phyloP scores from a whole-genome alignment of 2,329 filamentous ascomycete genomes.

The Pseudogymnoascus destructans region DNA sequence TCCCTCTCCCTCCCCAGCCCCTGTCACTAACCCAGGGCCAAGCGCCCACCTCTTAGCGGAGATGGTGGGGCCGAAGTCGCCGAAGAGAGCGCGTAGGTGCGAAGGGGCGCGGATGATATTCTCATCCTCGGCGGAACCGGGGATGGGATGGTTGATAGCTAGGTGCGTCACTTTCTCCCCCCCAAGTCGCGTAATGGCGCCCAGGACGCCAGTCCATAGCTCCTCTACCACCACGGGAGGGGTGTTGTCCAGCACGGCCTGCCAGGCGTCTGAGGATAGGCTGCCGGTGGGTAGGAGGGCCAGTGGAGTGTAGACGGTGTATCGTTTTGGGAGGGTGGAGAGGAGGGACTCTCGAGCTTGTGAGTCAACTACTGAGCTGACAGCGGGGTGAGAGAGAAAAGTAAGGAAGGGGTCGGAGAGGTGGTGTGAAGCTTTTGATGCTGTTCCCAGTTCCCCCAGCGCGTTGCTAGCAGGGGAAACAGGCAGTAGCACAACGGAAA shows the following conservation, averaged over 20 bases:
- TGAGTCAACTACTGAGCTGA: not conserved
- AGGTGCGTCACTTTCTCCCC: slow-evolving; percentile 41
- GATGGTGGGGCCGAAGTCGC: slow-evolving; percentile 53
- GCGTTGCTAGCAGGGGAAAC: not conserved
- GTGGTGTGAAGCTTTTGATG: not conserved
- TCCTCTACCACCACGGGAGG: slow-evolving; percentile 19
- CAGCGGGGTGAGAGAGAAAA: not conserved
- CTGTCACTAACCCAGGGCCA: slow-evolving; percentile 8
- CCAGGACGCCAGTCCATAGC: slow-evolving; percentile 39
- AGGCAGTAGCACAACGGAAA: not conserved
- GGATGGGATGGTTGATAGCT: slow-evolving; percentile 50
- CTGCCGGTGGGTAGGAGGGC: slow-evolving; percentile 46
- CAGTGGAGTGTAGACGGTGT: slow-evolving; percentile 49
- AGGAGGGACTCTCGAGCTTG: not conserved
- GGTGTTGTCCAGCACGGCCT: slow-evolving; percentile 18
- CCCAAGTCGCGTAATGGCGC: slow-evolving; percentile 29
- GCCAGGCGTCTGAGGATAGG: slow-evolving; percentile 35
- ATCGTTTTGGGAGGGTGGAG: slow-evolving; percentile 36
- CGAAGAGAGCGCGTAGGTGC: slow-evolving; percentile 55
- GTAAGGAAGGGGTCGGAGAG: not conserved
- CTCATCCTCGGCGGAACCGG: slow-evolving; percentile 30
- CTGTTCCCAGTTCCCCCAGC: not conserved
- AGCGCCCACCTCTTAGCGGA: slow-evolving; percentile 4
- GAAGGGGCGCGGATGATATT: slow-evolving; percentile 65
- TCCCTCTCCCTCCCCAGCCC: not conserved